Conservation (phyloP, 2,329 filamentous ascomycete genomes). For the Botryotinia convoluta region DNA sequence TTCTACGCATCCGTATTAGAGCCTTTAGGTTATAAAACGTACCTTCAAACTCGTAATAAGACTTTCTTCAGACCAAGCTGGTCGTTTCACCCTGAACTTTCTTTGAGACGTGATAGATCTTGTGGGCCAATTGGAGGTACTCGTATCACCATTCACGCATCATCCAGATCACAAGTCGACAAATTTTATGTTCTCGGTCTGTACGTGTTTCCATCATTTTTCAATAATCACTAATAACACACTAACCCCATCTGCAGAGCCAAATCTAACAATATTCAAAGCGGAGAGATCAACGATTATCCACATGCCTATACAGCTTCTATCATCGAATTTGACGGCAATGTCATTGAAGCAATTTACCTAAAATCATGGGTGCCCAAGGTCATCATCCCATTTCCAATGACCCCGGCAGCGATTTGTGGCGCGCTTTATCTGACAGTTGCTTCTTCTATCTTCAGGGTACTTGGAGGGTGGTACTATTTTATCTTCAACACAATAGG, state of each 20-base stretch:
- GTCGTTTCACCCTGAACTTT: background rate
- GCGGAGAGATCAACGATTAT: background rate
- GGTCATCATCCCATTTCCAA: background rate
- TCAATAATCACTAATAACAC: background rate
- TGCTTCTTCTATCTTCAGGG: background rate
- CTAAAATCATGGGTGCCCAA: background rate
- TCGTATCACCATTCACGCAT: background rate
- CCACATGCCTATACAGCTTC: background rate
- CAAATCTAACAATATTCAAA: background rate
- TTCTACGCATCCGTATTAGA: background rate
- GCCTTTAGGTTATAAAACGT: background rate
- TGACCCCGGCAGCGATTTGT: background rate
- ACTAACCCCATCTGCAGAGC: background rate
- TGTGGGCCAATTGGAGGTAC: background rate
- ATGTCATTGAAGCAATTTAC: conserved; percentile 2
- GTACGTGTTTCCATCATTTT: background rate
- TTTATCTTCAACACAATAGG: background rate
- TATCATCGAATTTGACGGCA: background rate
- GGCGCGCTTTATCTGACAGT: background rate
- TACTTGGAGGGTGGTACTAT: background rate
- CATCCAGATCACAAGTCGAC: background rate
- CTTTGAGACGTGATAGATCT: background rate
- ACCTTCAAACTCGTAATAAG: background rate
- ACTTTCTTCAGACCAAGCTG: background rate
- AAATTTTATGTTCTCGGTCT: background rate